Conservation (phyloP, 2,329 filamentous ascomycete species). For the Plectosphaerella plurivora region DNA sequence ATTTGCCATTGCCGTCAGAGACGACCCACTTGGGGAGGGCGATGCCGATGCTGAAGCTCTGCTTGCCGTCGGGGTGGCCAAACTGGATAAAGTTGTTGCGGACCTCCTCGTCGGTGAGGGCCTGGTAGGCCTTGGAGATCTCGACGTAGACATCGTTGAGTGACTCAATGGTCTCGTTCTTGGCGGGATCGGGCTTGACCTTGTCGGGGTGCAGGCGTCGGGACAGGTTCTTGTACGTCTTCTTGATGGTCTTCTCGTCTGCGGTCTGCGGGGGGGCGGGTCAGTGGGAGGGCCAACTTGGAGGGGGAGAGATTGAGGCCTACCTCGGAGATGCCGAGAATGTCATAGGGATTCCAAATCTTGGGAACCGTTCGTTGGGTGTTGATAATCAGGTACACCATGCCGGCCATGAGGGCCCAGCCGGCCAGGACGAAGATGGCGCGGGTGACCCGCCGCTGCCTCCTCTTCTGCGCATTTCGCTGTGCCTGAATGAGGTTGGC, state of each 20-base stretch:
- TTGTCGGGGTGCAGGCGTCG: conserved; percentile 92
- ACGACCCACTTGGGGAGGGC: conserved; percentile 91
- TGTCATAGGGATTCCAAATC: conserved; percentile 96
- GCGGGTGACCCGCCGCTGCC: conserved; percentile 84
- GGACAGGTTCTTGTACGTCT: conserved; percentile 81
- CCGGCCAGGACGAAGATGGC: conserved; percentile 70
- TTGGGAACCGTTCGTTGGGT: conserved; percentile 69
- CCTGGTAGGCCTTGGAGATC: conserved; percentile 96
- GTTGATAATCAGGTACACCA: conserved; percentile 84
- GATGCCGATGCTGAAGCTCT: conserved; percentile 96
- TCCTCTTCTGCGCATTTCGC: conserved; percentile 81
- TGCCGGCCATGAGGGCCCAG: conserved; percentile 81
- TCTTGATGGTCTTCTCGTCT: conserved; percentile 87
- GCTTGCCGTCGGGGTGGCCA: conserved; percentile 95
- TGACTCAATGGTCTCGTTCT: conserved; percentile 82
- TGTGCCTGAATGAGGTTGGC: conserved; percentile 77
- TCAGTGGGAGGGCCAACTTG: conserved; percentile 2
- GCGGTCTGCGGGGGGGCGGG: conserved; percentile 48
- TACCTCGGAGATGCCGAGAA: conserved; percentile 81
- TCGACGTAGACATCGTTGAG: conserved; percentile 91
- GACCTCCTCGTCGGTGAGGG: conserved; percentile 93
- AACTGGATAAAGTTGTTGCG: conserved; percentile 96
- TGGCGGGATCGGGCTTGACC: conserved; percentile 71
- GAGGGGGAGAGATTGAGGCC: conserved; percentile 3
- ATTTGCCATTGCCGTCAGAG: conserved; percentile 91